Conservation (phyloP, 2,329 filamentous ascomycete species). For the Polychaeton citri region DNA sequence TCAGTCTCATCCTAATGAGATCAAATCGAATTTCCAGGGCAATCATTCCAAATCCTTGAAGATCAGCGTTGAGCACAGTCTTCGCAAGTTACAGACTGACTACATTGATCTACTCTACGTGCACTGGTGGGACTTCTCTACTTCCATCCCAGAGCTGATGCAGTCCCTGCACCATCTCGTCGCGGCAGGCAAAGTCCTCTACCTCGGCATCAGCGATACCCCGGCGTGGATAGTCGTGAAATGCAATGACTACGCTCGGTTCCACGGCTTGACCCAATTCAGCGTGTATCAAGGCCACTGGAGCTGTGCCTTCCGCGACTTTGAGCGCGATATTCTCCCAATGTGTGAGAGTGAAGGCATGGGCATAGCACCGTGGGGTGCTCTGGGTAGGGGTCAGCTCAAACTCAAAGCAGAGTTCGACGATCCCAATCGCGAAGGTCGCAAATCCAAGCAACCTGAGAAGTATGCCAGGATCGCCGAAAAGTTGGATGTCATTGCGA, state of each 20-base stretch:
- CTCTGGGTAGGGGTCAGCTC: background rate
- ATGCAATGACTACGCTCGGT: constrained; percentile 22
- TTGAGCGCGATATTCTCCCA: constrained; percentile 28
- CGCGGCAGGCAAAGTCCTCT: constrained; percentile 23
- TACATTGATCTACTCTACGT: constrained; percentile 21
- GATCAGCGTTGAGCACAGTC: constrained; percentile 23
- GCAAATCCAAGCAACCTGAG: too few species aligned
- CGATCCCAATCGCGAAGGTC: constrained; percentile 18
- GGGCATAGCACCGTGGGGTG: constrained; percentile 29
- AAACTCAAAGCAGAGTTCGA: constrained; percentile 9
- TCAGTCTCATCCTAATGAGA: constrained; percentile 12
- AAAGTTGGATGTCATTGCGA: constrained; percentile 47
- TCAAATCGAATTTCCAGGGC: constrained; percentile 30
- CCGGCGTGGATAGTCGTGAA: constrained; percentile 25
- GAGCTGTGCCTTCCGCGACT: constrained; percentile 23
- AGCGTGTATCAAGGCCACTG: constrained; percentile 27
- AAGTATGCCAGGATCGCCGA: constrained; percentile 39
- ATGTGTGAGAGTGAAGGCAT: constrained; percentile 27
- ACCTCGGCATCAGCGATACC: constrained; percentile 25
- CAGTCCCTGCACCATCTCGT: constrained; percentile 23
- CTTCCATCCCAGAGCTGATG: constrained; percentile 26
- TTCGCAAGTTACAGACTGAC: constrained; percentile 27
- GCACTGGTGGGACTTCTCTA: constrained; percentile 32
- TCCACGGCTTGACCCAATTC: constrained; percentile 26
- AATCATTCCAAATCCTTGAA: constrained; percentile 26